These are phyloP conservation scores for Coelastrella sp. DNA, from an alignment of 139 green algal genomes.

Conservation along the genomic window DNA sequence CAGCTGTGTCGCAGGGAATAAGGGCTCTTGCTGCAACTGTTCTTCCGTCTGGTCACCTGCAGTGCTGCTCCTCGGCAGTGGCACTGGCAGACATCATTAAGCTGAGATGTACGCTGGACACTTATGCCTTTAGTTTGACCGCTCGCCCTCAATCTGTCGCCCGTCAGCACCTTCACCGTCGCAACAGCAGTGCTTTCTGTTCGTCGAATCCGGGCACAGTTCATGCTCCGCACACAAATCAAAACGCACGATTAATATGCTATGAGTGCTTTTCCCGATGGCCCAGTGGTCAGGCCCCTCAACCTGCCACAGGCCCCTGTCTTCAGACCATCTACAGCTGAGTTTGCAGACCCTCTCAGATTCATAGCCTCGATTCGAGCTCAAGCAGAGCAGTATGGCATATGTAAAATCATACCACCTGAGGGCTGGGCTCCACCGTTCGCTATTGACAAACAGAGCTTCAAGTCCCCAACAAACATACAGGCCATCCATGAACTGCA, in stretches of 20 bases:
- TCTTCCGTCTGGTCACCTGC: constrained; percentile 3
- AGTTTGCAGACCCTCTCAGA: constrained; percentile 74
- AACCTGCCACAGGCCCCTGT: constrained; percentile 63
- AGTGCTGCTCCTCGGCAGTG: neutral
- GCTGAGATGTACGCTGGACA: too few relatives aligned
- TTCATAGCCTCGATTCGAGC: constrained; percentile 77
- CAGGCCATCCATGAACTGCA: constrained; percentile 87
- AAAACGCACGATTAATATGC: neutral
- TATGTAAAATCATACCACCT: constrained; percentile 86
- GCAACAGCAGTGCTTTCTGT: constrained; percentile 8
- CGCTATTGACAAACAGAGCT: constrained; percentile 64
- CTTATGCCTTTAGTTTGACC: neutral
- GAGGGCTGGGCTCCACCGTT: constrained; percentile 74
- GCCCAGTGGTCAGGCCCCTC: constrained; percentile 9
- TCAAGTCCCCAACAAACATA: constrained; percentile 79
- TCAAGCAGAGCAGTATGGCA: constrained; percentile 75
- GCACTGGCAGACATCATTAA: too few relatives aligned
- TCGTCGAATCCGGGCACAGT: neutral
- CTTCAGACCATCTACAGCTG: constrained; percentile 75
- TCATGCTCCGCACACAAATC: neutral
- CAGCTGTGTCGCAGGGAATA: neutral
- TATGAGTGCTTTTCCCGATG: constrained; percentile 29
- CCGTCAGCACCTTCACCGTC: neutral
- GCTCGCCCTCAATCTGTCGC: neutral
- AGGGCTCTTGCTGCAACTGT: constrained; percentile 1